These are phyloP conservation scores for Pseudisothecium myosuroides DNA, from an alignment of 225 moss, liverwort and hornwort genomes.

Conservation along the genomic window DNA sequence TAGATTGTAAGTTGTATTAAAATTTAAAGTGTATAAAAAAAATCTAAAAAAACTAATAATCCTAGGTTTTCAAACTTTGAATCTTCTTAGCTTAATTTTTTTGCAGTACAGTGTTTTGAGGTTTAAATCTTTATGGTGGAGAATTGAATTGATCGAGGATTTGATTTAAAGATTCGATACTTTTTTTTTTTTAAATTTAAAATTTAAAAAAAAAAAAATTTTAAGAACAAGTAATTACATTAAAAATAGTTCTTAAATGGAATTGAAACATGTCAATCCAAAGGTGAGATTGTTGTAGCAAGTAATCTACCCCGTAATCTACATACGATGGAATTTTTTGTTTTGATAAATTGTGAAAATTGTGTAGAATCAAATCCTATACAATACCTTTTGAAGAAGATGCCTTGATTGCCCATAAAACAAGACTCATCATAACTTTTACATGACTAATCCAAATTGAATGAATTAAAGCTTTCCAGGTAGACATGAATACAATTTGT, in stretches of 20 bases:
- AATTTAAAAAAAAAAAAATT: too few species aligned
- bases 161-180: too few species aligned
- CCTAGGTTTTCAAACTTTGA: accelerated
- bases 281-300: not conserved
- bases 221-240: too few species aligned
- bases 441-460: not conserved
- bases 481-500: accelerated
- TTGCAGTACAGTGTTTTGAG: not conserved
- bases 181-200: too few species aligned
- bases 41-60: not conserved
- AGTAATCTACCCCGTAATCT: too few species aligned
- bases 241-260: accelerated
- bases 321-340: accelerated
- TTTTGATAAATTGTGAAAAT: not conserved
- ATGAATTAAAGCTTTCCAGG: not conserved
- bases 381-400: not conserved
- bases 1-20: not conserved
- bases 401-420: not conserved
- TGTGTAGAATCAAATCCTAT: too few species aligned
- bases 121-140: not conserved
- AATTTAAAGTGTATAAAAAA: not conserved
- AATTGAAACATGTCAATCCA: not conserved
- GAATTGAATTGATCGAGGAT: accelerated
- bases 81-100: not conserved
- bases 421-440: not conserved